These are phyloP conservation scores for Yamadazyma phyllophila DNA, from an alignment of 805 yeast genomes.

Conservation along the genomic window DNA sequence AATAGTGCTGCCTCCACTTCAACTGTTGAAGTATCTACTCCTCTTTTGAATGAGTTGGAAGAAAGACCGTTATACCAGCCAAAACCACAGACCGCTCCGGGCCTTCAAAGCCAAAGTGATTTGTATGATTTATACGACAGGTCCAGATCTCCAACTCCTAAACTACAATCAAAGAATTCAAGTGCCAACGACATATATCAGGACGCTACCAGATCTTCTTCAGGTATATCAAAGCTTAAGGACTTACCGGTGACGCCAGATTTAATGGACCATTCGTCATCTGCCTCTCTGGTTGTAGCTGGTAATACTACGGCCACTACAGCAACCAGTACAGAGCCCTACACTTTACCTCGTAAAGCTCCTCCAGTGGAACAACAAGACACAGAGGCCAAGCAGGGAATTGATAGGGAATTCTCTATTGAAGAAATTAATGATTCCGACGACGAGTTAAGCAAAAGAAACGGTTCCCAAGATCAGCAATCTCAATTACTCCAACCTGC, in stretches of 20 bases:
- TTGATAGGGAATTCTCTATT: slow-evolving; percentile 31
- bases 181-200: slow-evolving; percentile 7
- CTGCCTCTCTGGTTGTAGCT: not conserved
- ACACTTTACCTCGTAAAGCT: not conserved
- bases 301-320: not conserved
- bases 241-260: slow-evolving; percentile 14
- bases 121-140: slow-evolving; percentile 15
- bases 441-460: slow-evolving; percentile 26
- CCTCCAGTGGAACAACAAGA: not conserved
- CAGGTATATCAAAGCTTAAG: slow-evolving; percentile 13
- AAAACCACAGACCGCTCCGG: slow-evolving; percentile 11
- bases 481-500: slow-evolving; percentile 17
- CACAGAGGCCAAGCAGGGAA: not conserved
- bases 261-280: not conserved
- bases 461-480: not conserved
- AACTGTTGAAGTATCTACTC: slow-evolving; percentile 7
- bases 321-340: too few species aligned
- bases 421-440: slow-evolving; percentile 43
- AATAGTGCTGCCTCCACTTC: not conserved
- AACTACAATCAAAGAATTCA: slow-evolving; percentile 5
- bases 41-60: slow-evolving; percentile 8
- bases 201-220: slow-evolving; percentile 11
- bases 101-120: slow-evolving; percentile 12
- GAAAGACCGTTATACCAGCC: slow-evolving; percentile 19
- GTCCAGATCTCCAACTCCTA: slow-evolving; percentile 15